phyloP scores from a whole-genome alignment of 2,329 filamentous ascomycete genomes.

The Lasiodiplodia citricola region DNA sequence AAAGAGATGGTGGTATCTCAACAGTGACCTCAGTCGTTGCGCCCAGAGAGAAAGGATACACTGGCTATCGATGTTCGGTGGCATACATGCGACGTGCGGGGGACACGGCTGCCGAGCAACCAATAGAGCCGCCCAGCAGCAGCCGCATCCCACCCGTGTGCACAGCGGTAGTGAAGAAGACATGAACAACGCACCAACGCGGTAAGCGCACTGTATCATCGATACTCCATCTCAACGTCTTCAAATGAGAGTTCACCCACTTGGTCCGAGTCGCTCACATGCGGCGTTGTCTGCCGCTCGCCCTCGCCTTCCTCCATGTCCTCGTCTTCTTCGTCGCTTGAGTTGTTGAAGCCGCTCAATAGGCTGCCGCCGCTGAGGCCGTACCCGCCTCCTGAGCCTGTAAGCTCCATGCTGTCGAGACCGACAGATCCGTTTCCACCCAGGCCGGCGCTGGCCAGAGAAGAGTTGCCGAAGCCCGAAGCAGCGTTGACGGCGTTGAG shows the following conservation, averaged over 20 bases:
- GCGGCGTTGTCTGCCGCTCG: conserved; percentile 58
- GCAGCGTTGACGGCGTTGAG: conserved; percentile 63
- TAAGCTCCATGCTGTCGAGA: conserved; percentile 69
- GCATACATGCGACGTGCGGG: conserved; percentile 24
- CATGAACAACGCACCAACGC: conserved; percentile 26
- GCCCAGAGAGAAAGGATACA: conserved; percentile 14
- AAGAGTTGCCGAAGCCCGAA: conserved; percentile 64
- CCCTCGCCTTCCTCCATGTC: conserved; percentile 87
- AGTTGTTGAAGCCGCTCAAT: conserved; percentile 90
- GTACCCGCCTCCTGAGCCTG: conserved; percentile 62
- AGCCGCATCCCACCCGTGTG: conserved; percentile 4
- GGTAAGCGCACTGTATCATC: conserved; percentile 47
- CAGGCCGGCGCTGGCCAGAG: conserved; percentile 79
- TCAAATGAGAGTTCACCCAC: conserved; percentile 69
- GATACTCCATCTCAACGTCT: conserved; percentile 66
- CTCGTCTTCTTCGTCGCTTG: conserved; percentile 94
- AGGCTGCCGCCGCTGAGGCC: conserved; percentile 78
- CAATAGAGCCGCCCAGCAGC: not conserved
- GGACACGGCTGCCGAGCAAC: not conserved
- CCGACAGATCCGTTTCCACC: conserved; percentile 65
- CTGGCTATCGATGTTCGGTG: conserved; percentile 23
- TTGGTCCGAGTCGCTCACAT: conserved; percentile 64
- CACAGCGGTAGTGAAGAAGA: conserved; percentile 19
- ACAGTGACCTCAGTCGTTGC: conserved; percentile 21
- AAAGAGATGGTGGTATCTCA: conserved; percentile 20